These are phyloP conservation scores for Aureobasidium sp. DNA, from an alignment of 2,329 filamentous ascomycete genomes.

Conservation along the genomic window DNA sequence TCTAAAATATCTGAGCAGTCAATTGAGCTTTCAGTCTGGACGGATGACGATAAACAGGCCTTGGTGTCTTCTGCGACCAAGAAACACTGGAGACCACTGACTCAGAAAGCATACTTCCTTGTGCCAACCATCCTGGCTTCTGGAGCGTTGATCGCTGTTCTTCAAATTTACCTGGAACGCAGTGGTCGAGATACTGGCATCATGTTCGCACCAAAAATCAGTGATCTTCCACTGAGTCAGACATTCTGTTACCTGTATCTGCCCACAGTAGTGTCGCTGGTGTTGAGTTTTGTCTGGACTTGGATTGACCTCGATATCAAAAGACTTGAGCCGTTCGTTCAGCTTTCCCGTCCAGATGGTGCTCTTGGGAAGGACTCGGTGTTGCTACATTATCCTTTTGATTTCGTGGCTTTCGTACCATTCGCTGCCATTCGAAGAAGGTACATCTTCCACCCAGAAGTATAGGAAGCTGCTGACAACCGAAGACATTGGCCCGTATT, in stretches of 20 bases:
- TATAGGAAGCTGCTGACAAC: neutral
- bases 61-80: neutral
- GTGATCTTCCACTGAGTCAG: constrained; percentile 29
- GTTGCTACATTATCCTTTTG: constrained; percentile 47
- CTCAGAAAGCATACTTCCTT: constrained; percentile 4
- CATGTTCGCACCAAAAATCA: constrained; percentile 30
- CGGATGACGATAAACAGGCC: neutral
- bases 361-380: constrained; percentile 40
- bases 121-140: constrained; percentile 17
- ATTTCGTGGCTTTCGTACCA: constrained; percentile 39
- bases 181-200: constrained; percentile 38
- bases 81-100: neutral
- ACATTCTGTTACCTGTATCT: constrained; percentile 43
- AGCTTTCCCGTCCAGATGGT: constrained; percentile 43
- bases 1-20: neutral
- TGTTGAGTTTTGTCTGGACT: constrained; percentile 50
- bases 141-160: constrained; percentile 31
- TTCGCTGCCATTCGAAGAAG: constrained; percentile 19
- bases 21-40: neutral
- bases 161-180: constrained; percentile 39
- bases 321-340: constrained; percentile 52
- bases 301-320: constrained; percentile 55
- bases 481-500: constrained; percentile 44
- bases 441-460: neutral
- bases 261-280: constrained; percentile 46